phyloP scores from a whole-genome alignment of 495 filamentous ascomycete species.

The Bathelium albidoporum region DNA sequence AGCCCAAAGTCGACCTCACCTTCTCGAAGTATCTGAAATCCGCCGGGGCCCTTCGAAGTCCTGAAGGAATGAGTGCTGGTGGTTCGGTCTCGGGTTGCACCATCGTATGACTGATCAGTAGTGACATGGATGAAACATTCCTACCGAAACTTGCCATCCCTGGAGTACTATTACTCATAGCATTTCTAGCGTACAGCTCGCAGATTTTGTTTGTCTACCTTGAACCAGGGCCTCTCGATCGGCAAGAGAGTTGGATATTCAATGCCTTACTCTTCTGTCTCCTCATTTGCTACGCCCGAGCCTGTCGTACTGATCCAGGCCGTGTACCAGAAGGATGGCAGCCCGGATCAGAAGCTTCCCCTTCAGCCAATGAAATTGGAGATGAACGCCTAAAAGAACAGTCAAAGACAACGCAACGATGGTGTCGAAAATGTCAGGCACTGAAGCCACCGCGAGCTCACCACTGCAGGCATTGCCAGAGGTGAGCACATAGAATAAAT shows the following conservation, averaged over 20 bases:
- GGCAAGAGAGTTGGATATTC: slow-evolving; percentile 53
- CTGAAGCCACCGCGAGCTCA: slow-evolving; percentile 81
- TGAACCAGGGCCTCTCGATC: slow-evolving; percentile 55
- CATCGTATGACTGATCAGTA: neutral
- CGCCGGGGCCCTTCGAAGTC: no score
- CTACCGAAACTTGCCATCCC: slow-evolving; percentile 38
- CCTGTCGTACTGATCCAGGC: slow-evolving; percentile 73
- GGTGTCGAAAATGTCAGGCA: slow-evolving; percentile 80
- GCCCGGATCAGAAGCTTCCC: slow-evolving; percentile 7
- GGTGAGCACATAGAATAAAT: slow-evolving; percentile 32
- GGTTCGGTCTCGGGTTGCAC: neutral
- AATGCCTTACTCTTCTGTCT: slow-evolving; percentile 63
- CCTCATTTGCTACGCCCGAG: slow-evolving; percentile 68
- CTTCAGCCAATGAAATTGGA: neutral
- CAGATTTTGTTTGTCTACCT: slow-evolving; percentile 74
- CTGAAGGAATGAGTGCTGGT: no score
- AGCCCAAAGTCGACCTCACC: no score
- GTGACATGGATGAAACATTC: slow-evolving; percentile 14
- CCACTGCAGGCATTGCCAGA: slow-evolving; percentile 79
- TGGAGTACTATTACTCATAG: slow-evolving; percentile 56
- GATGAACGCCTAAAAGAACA: neutral
- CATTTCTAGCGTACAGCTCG: slow-evolving; percentile 72
- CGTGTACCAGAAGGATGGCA: slow-evolving; percentile 30
- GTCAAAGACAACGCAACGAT: slow-evolving; percentile 36
- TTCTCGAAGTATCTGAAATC: no score